These are phyloP conservation scores for Pleurotus tuber-regium DNA, from an alignment of 768 basidiomycete genomes.

Conservation along the genomic window DNA sequence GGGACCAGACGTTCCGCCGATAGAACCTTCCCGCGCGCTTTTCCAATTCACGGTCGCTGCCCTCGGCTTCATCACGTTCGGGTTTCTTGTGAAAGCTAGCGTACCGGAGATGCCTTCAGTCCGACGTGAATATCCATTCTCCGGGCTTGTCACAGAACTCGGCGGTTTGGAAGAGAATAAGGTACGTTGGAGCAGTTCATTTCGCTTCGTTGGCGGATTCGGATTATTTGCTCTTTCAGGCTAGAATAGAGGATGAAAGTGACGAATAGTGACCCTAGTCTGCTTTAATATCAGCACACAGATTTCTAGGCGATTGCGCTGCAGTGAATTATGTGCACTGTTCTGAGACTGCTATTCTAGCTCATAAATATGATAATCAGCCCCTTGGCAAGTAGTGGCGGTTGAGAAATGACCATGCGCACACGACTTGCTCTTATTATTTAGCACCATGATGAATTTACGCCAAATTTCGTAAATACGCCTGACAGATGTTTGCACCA, in stretches of 20 bases:
- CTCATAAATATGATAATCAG: too few relatives aligned
- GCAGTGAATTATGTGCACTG: too few relatives aligned
- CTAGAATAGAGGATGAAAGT: slow-evolving; percentile 31
- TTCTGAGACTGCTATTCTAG: too few relatives aligned
- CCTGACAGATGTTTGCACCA: too few relatives aligned
- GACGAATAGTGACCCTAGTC: slow-evolving; percentile 31
- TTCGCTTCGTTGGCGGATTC: neutral
- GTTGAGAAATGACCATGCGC: too few relatives aligned
- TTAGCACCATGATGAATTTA: too few relatives aligned
- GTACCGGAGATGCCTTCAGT: slow-evolving; percentile 63
- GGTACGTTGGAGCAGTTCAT: slow-evolving; percentile 38
- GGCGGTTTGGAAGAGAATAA: slow-evolving; percentile 79
- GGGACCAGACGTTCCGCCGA: slow-evolving; percentile 74
- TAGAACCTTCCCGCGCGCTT: slow-evolving; percentile 58
- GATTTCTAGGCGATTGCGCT: too few relatives aligned
- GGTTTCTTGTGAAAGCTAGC: slow-evolving; percentile 51
- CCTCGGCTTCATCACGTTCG: slow-evolving; percentile 62
- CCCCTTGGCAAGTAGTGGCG: too few relatives aligned
- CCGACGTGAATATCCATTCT: slow-evolving; percentile 74
- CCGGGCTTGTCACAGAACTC: slow-evolving; percentile 72
- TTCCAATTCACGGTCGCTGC: slow-evolving; percentile 63
- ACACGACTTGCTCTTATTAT: too few relatives aligned
- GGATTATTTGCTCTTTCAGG: slow-evolving; percentile 23
- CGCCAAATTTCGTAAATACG: too few relatives aligned
- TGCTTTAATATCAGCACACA: too few relatives aligned